Evolutionary conservation across 108 stramenopile genomes (phyloP), one percentile per base, ranked within the genome.

Genomic region (Heterococcus sp.): DNA sequence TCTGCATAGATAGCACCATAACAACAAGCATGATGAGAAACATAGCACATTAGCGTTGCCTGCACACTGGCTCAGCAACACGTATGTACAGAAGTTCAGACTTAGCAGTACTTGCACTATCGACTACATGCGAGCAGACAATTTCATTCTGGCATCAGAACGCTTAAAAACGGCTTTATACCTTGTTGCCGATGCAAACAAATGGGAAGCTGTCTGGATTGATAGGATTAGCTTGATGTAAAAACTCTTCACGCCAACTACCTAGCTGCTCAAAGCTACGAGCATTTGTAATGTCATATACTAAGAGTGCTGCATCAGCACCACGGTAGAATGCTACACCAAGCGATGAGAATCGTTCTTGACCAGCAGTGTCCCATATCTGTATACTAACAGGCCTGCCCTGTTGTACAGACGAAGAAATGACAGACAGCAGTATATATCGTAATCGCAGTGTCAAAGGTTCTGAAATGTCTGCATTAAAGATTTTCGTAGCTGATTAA

Each of bases 321-420:
- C 97, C 97, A 46, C 98, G 88, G 86, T 99, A 99, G 87, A 99
- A 99, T 32, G 94, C 95, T 28, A 92, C 90, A 3, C 98, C 98
- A 32, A 99, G 84, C 28, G 90, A 91, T 86, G 97, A 94, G 87
- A 99, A 99, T 65, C 97, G 88, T 88, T 99, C 98, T 75, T 88
- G 96, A 29, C 98, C 98, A 8, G 98, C 98, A 0, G 98, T 99
- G 85, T 99, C 98, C 98, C 98, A 99, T 74, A 99, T 97, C 89
- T 96, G 92, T 14, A 35, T 14, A 0, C 11, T 4, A 27, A 75
- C 46, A 58, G 8, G 8, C 14, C 46, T 8, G 46, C 46, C 46
- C 46, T 58, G 46, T 21, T n/a, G n/a, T n/a, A n/a, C n/a, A n/a
- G n/a, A n/a, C n/a, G n/a, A n/a, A n/a, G n/a, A n/a, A n/a, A n/a